Conservation (phyloP, 2,329 filamentous ascomycete species). For the Cladosporium sp. region DNA sequence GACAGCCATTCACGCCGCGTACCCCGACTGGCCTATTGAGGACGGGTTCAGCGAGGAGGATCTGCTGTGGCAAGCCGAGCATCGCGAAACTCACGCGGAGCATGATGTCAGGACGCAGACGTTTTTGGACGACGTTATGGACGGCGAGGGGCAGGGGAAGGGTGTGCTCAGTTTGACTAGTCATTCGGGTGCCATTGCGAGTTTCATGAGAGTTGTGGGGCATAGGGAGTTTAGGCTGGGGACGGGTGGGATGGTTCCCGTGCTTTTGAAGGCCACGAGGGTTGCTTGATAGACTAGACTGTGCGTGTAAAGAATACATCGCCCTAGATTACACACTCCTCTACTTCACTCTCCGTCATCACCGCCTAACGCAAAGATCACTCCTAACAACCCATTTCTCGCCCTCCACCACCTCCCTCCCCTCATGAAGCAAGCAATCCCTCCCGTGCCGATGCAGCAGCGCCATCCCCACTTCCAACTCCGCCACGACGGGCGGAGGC, state of each 20-base stretch:
- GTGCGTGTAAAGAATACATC: no score
- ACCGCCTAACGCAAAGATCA: slow-evolving; percentile 66
- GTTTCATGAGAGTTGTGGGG: slow-evolving; percentile 43
- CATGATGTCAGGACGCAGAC: slow-evolving; percentile 24
- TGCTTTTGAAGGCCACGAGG: slow-evolving; percentile 41
- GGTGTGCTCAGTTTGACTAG: slow-evolving; percentile 52
- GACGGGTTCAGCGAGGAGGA: slow-evolving; percentile 57
- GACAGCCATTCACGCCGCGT: slow-evolving; percentile 48
- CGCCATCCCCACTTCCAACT: slow-evolving; percentile 76
- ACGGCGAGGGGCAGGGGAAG: slow-evolving; percentile 33
- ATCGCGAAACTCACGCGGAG: slow-evolving; percentile 47
- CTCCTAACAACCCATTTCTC: slow-evolving; percentile 91
- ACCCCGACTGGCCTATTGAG: slow-evolving; percentile 55
- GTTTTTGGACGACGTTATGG: slow-evolving; percentile 52
- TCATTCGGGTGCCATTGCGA: slow-evolving; percentile 56
- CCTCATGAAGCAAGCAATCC: slow-evolving; percentile 86
- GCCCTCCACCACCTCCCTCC: slow-evolving; percentile 68
- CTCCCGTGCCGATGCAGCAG: slow-evolving; percentile 84
- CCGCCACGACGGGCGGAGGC: slow-evolving; percentile 59
- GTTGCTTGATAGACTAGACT: no score
- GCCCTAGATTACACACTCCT: no score
- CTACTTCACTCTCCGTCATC: background rate
- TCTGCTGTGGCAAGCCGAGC: slow-evolving; percentile 38
- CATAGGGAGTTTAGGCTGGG: slow-evolving; percentile 44
- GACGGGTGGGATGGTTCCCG: slow-evolving; percentile 49